Base-by-base conservation (phyloP, 1,284 basidiomycete genomes). In the Pseudozyma thailandica region DNA sequence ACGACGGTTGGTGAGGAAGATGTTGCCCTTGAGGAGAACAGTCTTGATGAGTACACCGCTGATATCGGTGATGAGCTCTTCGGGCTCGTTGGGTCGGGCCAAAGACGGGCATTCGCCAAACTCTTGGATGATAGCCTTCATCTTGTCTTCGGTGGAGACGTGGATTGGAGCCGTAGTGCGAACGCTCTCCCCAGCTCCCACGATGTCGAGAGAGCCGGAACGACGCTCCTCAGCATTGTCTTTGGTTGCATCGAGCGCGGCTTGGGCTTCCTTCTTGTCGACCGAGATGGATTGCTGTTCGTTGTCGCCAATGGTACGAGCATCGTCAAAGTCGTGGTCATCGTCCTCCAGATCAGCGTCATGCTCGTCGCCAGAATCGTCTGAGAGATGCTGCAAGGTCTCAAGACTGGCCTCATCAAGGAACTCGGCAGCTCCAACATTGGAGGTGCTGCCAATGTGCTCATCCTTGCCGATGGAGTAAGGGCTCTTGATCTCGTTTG, bases 11-110 rank as follows among this genome's bases (percentile, higher is more conserved):
- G 79, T 80, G 31, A 81, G 62, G 39, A 72, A 52, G 18, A 78
- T 54, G 30, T 48, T 58, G n/a, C 79, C 79, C 25, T 73, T 71
- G 60, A 81, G 74, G 16, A 77, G 45, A 2, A 81, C 76, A 6
- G 72, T 74, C 41, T 76, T 65, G 53, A 74, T 53, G 8, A 81
- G 60, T 4, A 79, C 59, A 20, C 57, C 72, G n/a, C 55, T 49
- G 31, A 61, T 53, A 45, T 74, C 63, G 15, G 44, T 51, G 35
- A 75, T 59, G 50, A 66, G 70, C 45, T 55, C 58, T 37, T 80
- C 76, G n/a, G 63, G 53, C 33, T 61, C 60, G 20, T 68, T 63
- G 26, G 65, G 54, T 27, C 46, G 38, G 5, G 50, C 39, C 12
- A 56, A 31, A 4, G 62, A 64, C n/a, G 61, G 20, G 38, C 65